These are phyloP conservation scores for Laburnicola sp. DNA, from an alignment of 2,329 filamentous ascomycete species.

Conservation along the genomic window DNA sequence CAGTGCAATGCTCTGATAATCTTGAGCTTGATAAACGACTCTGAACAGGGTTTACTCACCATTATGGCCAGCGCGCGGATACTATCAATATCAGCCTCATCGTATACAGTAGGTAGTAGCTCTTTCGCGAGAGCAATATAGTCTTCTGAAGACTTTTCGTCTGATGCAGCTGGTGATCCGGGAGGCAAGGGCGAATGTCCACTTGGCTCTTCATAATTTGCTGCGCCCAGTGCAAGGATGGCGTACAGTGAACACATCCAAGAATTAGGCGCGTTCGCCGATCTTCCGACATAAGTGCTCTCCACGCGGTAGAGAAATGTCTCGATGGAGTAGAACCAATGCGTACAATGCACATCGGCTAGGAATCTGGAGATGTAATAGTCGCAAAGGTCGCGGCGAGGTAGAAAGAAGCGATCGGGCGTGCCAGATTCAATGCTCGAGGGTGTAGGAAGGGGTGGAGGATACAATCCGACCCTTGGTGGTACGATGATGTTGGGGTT, in stretches of 20 bases:
- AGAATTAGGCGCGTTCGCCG: constrained; percentile 26
- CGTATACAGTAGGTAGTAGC: constrained; percentile 38
- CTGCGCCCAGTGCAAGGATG: constrained; percentile 41
- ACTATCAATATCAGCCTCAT: constrained; percentile 44
- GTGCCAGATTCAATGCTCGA: constrained; percentile 22
- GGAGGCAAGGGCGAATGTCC: constrained; percentile 26
- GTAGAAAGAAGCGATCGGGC: constrained; percentile 33
- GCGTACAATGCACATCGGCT: constrained; percentile 41
- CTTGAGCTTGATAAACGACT: constrained; percentile 11
- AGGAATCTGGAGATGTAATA: constrained; percentile 41
- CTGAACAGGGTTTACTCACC: constrained; percentile 20
- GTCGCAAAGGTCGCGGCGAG: constrained; percentile 33
- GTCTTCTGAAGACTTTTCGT: constrained; percentile 35
- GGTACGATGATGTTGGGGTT: constrained; percentile 35
- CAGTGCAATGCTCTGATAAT: constrained; percentile 35
- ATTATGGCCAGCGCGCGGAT: constrained; percentile 42
- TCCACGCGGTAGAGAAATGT: constrained; percentile 37
- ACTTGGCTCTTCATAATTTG: constrained; percentile 23
- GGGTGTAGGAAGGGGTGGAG: constrained; percentile 29
- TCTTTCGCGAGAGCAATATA: constrained; percentile 41
- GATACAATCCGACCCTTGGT: constrained; percentile 37
- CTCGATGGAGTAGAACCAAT: constrained; percentile 44
- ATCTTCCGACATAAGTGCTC: constrained; percentile 33
- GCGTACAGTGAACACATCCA: constrained; percentile 45
- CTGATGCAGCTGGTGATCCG: constrained; percentile 21